Percentiles rank a stretch among this genome's conserved stretches.
Evolutionary conservation across 2,329 filamentous ascomycete species (phyloP).

Genomic region (Eutypa lata): DNA sequence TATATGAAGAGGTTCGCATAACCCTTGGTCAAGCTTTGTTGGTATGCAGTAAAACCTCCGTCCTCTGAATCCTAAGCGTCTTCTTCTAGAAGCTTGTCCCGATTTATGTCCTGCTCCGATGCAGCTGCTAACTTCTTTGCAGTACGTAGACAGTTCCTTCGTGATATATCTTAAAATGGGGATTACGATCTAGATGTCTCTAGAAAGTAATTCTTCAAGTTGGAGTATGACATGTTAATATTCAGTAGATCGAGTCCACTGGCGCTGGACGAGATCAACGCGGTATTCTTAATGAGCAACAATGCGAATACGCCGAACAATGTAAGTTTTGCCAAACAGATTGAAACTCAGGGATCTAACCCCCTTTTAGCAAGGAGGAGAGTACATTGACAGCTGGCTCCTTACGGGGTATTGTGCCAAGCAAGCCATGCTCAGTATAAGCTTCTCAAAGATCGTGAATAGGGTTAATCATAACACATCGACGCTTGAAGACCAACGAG

Average conservation of each 20-base stretch:
- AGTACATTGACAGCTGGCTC: conserved; percentile 42
- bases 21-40: conserved; percentile 37
- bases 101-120: too few relatives aligned
- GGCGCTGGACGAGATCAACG: conserved; percentile 38
- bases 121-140: too few relatives aligned
- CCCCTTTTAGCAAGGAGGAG: conserved; percentile 23
- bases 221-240: too few relatives aligned
- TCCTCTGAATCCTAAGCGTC: too few relatives aligned
- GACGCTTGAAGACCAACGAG: conserved; percentile 30
- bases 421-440: conserved; percentile 41
- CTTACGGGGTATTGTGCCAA: conserved; percentile 39
- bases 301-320: conserved; percentile 27
- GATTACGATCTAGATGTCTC: too few relatives aligned
- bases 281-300: conserved; percentile 36
- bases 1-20: conserved; percentile 36
- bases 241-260: conserved; percentile 37
- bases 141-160: too few relatives aligned
- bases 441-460: conserved; percentile 37
- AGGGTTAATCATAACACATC: conserved; percentile 30
- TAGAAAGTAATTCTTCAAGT: too few relatives aligned
- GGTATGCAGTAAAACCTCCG: too few relatives aligned
- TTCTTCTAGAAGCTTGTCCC: too few relatives aligned
- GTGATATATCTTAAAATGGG: too few relatives aligned
- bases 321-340: conserved; percentile 14
- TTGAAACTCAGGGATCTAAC: neutral